Evolutionary conservation across 169 alveolate species (phyloP).

Genomic region (Plasmodium inui): DNA sequence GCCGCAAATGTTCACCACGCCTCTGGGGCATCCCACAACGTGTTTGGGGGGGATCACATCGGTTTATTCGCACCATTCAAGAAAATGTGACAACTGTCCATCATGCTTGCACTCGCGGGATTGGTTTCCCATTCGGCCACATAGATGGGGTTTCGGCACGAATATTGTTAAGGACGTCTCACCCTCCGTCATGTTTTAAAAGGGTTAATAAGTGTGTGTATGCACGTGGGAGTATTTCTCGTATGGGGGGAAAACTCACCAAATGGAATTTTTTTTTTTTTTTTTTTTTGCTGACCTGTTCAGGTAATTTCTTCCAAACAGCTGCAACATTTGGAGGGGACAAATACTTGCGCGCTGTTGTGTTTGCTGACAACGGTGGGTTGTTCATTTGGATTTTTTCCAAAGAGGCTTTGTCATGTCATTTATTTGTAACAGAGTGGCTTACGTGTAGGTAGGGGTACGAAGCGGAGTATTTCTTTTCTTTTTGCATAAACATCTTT

Average conservation of each 20-base stretch:
- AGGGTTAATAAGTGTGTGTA: neutral
- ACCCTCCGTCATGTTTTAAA: neutral
- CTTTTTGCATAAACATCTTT: neutral
- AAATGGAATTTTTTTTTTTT: neutral
- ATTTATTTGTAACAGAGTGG: neutral
- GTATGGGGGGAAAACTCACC: neutral
- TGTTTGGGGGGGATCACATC: neutral
- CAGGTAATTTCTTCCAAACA: neutral
- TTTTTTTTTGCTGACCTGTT: neutral
- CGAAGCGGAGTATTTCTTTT: neutral
- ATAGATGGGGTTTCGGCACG: neutral
- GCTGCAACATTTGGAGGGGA: neutral
- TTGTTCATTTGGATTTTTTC: neutral
- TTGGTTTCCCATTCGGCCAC: neutral
- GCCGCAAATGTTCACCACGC: neutral
- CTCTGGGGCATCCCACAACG: neutral
- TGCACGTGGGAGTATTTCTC: neutral
- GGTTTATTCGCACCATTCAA: neutral
- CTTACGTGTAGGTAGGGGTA: neutral
- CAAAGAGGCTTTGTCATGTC: neutral
- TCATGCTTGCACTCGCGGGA: neutral
- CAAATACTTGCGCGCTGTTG: neutral
- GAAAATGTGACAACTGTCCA: neutral
- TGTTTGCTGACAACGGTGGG: neutral
- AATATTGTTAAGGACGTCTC: neutral